These are phyloP conservation scores for Monilinia vaccinii-corymbosi DNA, from an alignment of 2,329 filamentous ascomycete species.

Conservation along the genomic window DNA sequence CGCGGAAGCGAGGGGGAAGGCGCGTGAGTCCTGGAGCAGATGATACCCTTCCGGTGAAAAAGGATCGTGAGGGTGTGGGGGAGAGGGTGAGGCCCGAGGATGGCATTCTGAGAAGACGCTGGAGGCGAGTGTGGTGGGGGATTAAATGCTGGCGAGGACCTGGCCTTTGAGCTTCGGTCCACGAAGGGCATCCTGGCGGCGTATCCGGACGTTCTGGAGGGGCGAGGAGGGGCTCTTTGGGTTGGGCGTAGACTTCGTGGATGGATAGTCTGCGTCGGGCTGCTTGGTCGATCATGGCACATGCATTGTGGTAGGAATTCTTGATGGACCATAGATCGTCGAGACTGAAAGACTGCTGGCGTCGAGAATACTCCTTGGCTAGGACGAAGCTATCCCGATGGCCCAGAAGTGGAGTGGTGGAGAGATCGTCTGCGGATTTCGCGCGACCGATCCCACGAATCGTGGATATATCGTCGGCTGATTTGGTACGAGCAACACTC, in stretches of 20 bases:
- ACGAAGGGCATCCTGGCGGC: constrained; percentile 29
- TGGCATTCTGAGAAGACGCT: constrained; percentile 19
- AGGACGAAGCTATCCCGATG: constrained; percentile 25
- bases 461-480: constrained; percentile 18
- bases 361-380: constrained; percentile 21
- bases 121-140: constrained; percentile 14
- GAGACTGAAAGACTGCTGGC: constrained; percentile 30
- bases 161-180: constrained; percentile 25
- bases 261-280: constrained; percentile 14
- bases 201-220: constrained; percentile 25
- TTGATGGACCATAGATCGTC: constrained; percentile 30
- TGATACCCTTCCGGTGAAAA: neutral
- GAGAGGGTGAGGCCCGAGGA: constrained; percentile 10
- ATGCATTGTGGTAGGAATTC: constrained; percentile 25
- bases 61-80: constrained; percentile 2
- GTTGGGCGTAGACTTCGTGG: constrained; percentile 27
- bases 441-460: constrained; percentile 11
- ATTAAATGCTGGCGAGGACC: neutral
- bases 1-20: constrained; percentile 21
- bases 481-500: constrained; percentile 21
- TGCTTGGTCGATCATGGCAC: constrained; percentile 20
- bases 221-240: constrained; percentile 23
- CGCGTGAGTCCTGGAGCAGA: constrained; percentile 2
- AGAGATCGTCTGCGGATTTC: constrained; percentile 23
- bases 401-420: constrained; percentile 22